phyloP scores from a whole-genome alignment of 1,284 basidiomycete genomes.

The Ceratobasidium papillatum region DNA sequence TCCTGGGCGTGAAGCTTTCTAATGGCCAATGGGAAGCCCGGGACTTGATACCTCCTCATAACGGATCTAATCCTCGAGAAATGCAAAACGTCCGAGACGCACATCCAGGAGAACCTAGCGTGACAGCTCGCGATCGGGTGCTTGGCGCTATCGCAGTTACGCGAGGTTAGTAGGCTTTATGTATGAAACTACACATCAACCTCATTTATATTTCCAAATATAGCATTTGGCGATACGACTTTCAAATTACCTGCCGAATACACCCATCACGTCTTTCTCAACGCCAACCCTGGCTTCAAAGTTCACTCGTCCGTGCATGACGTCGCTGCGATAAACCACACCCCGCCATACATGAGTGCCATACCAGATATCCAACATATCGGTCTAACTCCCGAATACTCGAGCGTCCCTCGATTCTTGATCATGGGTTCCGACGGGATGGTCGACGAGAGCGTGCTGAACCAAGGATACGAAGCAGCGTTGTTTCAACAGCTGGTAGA shows the following conservation, averaged over 20 bases:
- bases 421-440: slow-evolving; percentile 72
- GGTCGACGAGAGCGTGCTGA: slow-evolving; percentile 49
- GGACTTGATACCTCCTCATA: slow-evolving; percentile 66
- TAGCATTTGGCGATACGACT: slow-evolving; percentile 72
- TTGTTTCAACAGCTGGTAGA: neutral
- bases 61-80: slow-evolving; percentile 69
- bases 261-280: slow-evolving; percentile 70
- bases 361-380: slow-evolving; percentile 69
- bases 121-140: slow-evolving; percentile 66
- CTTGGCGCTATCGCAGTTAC: slow-evolving; percentile 75
- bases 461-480: slow-evolving; percentile 39
- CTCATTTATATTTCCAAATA: neutral
- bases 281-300: slow-evolving; percentile 67
- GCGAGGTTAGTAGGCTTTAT: slow-evolving; percentile 60
- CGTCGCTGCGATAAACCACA: slow-evolving; percentile 67
- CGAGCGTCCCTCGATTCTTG: slow-evolving; percentile 57
- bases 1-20: slow-evolving; percentile 60
- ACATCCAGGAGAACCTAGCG: slow-evolving; percentile 71
- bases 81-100: slow-evolving; percentile 64
- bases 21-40: slow-evolving; percentile 63
- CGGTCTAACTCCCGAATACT: slow-evolving; percentile 52
- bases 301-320: slow-evolving; percentile 71
- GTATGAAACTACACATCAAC: slow-evolving; percentile 40
- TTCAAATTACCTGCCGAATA: slow-evolving; percentile 76
- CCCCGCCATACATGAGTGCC: slow-evolving; percentile 75